A percentile compares a stretch with the other conserved stretches of the same genome.
These are phyloP conservation scores for Chrysoporthe puriensis DNA, from an alignment of 2,329 filamentous ascomycete species.

Conservation along the genomic window DNA sequence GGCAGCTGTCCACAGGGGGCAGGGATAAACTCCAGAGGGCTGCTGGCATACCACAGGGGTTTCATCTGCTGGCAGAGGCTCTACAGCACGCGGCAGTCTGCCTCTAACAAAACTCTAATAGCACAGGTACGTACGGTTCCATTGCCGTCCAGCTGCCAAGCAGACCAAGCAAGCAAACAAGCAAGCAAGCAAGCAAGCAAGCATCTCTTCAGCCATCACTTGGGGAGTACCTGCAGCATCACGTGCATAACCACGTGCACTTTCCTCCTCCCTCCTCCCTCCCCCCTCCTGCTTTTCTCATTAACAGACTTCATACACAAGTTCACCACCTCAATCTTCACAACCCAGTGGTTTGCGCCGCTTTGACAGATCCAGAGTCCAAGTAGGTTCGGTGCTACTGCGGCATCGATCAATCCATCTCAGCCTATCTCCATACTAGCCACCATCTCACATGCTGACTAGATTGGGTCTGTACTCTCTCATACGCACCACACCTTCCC, in stretches of 20 bases:
- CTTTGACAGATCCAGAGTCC: not conserved
- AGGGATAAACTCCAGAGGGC: not conserved
- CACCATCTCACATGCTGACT: not conserved
- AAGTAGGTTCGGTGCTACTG: too few species aligned
- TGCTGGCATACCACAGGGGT: not conserved
- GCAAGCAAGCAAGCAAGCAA: too few species aligned
- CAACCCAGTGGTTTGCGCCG: not conserved
- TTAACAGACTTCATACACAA: not conserved
- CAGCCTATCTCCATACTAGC: not conserved
- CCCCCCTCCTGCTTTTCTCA: not conserved
- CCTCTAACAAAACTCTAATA: not conserved
- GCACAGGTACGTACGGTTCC: too few species aligned
- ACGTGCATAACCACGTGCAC: slow-evolving; percentile 10
- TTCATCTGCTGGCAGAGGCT: not conserved
- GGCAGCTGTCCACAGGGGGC: slow-evolving; percentile 2
- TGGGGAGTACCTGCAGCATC: slow-evolving; percentile 12
- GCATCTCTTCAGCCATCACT: not conserved
- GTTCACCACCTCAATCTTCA: too few species aligned
- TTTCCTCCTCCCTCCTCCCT: not conserved
- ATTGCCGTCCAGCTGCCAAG: too few species aligned
- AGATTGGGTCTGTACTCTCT: not conserved
- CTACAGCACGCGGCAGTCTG: not conserved
- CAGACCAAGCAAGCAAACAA: too few species aligned
- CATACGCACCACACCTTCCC: too few species aligned
- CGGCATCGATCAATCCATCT: not conserved